Conservation (phyloP, 202 grass and related monocot species). For the Sporobolus alterniflorus region DNA sequence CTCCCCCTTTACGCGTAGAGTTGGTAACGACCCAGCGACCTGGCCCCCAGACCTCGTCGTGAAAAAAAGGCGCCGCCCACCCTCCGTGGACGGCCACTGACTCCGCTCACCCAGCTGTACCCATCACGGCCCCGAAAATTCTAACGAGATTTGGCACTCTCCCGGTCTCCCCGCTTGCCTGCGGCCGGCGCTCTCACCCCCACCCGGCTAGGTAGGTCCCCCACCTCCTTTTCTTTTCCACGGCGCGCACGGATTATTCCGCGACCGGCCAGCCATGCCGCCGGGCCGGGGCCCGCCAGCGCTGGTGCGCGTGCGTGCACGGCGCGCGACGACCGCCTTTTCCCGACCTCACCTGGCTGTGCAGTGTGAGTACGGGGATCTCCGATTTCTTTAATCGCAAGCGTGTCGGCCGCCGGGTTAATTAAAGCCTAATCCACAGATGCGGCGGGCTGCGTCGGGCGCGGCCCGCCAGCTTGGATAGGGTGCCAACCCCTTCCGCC, state of each 20-base stretch:
- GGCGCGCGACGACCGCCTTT: neutral
- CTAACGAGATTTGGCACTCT: neutral
- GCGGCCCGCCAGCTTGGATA: neutral
- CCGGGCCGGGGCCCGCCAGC: neutral
- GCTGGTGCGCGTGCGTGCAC: neutral
- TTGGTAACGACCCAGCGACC: conserved; percentile 14
- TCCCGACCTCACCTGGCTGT: neutral
- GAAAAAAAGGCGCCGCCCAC: neutral
- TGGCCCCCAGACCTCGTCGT: conserved; percentile 17
- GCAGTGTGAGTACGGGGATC: neutral
- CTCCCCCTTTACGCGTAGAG: neutral
- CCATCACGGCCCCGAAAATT: neutral
- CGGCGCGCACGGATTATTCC: conserved; percentile 40
- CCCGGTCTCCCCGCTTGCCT: no score
- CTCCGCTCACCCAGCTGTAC: neutral
- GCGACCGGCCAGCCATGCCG: conserved; percentile 26
- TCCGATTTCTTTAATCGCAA: conserved; percentile 24
- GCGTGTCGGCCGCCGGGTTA: conserved; percentile 6
- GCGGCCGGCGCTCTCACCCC: neutral
- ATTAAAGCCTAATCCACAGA: conserved; percentile 12
- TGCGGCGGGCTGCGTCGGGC: neutral
- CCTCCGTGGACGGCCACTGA: neutral
- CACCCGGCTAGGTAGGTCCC: no score
- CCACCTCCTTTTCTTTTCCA: neutral
- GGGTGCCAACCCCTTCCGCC: neutral